Evolutionary conservation across 148 eudicot genomes (phyloP), one percentile per base, ranked within the genome.

Genomic region (Rhododendron kiyosumense): DNA sequence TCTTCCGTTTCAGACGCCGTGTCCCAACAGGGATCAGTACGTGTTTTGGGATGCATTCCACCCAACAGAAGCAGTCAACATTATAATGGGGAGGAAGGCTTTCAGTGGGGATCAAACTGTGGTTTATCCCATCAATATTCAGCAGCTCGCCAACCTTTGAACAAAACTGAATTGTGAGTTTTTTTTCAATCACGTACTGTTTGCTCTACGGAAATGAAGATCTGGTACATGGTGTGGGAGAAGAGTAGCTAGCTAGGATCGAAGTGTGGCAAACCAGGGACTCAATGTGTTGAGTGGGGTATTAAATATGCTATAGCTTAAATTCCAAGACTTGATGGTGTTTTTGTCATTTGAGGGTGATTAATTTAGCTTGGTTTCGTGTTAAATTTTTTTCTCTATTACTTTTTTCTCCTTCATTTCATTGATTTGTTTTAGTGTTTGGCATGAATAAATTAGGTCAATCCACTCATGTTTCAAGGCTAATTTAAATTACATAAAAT

Each of bases 21-120:
- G 99, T 85, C 67, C 82, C 4, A 87, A 96, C 87, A 86, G 99
- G 48, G 88, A 94, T 0, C 88, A 89, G 86, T 95, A 95, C 52
- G 91, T 96, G 78, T 96, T 94, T 73, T 96, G 99, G 99, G 99
- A 96, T 65, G 99, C 99, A 1, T 96, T 96, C 74, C 99, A 96
- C 76, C 99, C 99, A 2, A 93, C 99, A 1, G 92, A 84, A 67
- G 93, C 93, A 18, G 99, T 94, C 1, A 96, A 96, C 80, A 85
- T 93, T 52, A 82, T 96, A 45, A 84, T 94, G 89, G 99, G 98
- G 12, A 87, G 85, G 89, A 89, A 78, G 83, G 97, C 99, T 77
- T 96, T 96, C 87, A 89, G 82, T 88, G 99, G 99, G 1, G 89
- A 86, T 69, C 89, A 43, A 63, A 84, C 89, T 46, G 84, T 90